Percentiles rank a stretch among this genome's conserved stretches.
These are phyloP conservation scores for Pichia exigua DNA, from an alignment of 805 yeast genomes.

Conservation along the genomic window DNA sequence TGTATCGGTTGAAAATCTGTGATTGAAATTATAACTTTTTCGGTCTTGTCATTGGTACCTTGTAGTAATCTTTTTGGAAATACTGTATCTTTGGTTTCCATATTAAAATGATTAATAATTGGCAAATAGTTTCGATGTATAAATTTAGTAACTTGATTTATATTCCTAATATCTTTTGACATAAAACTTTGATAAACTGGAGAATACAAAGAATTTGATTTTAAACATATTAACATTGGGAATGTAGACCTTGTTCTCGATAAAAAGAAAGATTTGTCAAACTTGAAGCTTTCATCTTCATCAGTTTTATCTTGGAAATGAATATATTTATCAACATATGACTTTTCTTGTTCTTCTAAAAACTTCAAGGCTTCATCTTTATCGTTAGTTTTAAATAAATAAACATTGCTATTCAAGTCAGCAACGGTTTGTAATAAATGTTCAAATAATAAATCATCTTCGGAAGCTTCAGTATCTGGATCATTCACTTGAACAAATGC, in stretches of 20 bases:
- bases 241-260: conserved; percentile 48
- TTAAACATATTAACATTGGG: conserved; percentile 58
- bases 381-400: conserved; percentile 47
- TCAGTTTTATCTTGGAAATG: conserved; percentile 20
- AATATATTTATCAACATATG: conserved; percentile 35
- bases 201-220: conserved; percentile 46
- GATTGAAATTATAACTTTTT: conserved; percentile 41
- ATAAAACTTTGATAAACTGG: conserved; percentile 52
- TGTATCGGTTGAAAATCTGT: conserved; percentile 33
- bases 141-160: conserved; percentile 41
- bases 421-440: conserved; percentile 55
- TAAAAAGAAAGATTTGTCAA: conserved; percentile 38
- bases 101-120: conserved; percentile 43
- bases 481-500: conserved; percentile 50
- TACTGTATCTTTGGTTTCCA: conserved; percentile 28
- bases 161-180: conserved; percentile 54
- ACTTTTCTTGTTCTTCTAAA: conserved; percentile 33
- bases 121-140: conserved; percentile 44
- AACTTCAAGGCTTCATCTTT: conserved; percentile 29
- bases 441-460: conserved; percentile 56
- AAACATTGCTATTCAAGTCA: conserved; percentile 46
- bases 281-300: conserved; percentile 18
- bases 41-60: conserved; percentile 27
- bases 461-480: conserved; percentile 41
- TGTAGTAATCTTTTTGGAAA: conserved; percentile 27